phyloP scores from a whole-genome alignment of 768 basidiomycete genomes.

The Crucibulum laeve region DNA sequence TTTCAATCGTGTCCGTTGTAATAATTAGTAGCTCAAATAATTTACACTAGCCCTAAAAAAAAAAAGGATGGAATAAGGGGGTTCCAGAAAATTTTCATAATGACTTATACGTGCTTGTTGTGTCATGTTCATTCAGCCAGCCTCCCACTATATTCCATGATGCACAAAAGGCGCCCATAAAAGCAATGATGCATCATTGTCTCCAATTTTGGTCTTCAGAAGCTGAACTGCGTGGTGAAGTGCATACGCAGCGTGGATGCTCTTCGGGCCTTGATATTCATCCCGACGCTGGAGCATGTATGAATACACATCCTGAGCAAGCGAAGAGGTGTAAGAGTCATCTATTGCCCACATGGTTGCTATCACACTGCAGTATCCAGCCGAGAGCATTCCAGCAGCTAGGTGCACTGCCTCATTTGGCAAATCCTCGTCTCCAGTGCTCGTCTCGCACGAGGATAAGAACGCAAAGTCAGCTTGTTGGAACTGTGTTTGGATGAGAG shows the following conservation, averaged over 20 bases:
- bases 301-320: constrained; percentile 23
- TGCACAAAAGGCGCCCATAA: constrained; percentile 15
- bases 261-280: constrained; percentile 1
- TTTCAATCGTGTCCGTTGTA: too few relatives aligned
- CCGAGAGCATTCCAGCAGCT: constrained; percentile 32
- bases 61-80: too few relatives aligned
- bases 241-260: constrained; percentile 10
- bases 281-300: constrained; percentile 6
- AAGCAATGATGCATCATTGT: constrained; percentile 5
- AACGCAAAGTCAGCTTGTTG: constrained; percentile 24
- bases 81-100: too few relatives aligned
- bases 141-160: too few relatives aligned
- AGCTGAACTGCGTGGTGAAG: constrained; percentile 11
- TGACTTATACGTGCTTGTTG: too few relatives aligned
- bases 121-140: too few relatives aligned
- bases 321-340: constrained; percentile 22
- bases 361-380: constrained; percentile 23
- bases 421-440: constrained; percentile 19
- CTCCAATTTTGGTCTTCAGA: constrained; percentile 7
- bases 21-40: too few relatives aligned
- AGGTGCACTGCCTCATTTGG: constrained; percentile 33
- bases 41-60: too few relatives aligned
- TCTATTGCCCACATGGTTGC: constrained; percentile 35
- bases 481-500: constrained; percentile 7
- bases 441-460: constrained; percentile 37